Evolutionary conservation across 108 stramenopile species (phyloP).

Genomic region (Nitzschia sp.): DNA sequence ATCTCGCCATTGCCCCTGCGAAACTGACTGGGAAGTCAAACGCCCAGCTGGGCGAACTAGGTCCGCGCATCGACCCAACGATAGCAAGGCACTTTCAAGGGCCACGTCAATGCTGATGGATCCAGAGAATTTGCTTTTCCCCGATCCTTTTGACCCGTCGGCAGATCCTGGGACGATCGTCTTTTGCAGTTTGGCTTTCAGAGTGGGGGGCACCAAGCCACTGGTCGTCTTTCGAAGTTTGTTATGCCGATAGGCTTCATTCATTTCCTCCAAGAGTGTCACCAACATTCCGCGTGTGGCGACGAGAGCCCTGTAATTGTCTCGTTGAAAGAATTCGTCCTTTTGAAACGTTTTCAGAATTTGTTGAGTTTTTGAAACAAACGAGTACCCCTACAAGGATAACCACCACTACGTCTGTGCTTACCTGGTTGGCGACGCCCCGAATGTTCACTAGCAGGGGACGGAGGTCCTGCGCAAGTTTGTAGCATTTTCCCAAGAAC

Average conservation of each 20-base stretch:
- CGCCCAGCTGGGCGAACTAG: slow-evolving; percentile 76
- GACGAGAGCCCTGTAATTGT: slow-evolving; percentile 71
- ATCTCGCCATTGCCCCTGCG: slow-evolving; percentile 59
- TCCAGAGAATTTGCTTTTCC: slow-evolving; percentile 33
- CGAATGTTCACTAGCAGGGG: slow-evolving; percentile 78
- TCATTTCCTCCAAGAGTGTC: slow-evolving; percentile 66
- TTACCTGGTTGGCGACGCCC: slow-evolving; percentile 72
- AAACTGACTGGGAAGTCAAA: slow-evolving; percentile 54
- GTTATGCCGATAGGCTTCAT: slow-evolving; percentile 35
- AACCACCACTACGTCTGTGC: no score
- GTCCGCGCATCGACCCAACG: slow-evolving; percentile 74
- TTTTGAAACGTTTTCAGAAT: slow-evolving; percentile 4
- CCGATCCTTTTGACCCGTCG: slow-evolving; percentile 29
- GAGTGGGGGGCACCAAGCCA: slow-evolving; percentile 27
- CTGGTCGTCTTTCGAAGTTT: slow-evolving; percentile 7
- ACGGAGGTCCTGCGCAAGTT: slow-evolving; percentile 65
- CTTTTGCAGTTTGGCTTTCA: slow-evolving; percentile 33
- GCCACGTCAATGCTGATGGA: slow-evolving; percentile 60
- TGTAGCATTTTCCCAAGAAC: slow-evolving; percentile 75
- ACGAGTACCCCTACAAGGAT: neutral
- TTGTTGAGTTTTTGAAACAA: neutral
- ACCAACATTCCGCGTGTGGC: slow-evolving; percentile 75
- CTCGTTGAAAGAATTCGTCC: slow-evolving; percentile 84
- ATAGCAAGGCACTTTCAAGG: slow-evolving; percentile 72
- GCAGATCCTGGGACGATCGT: slow-evolving; percentile 42